Evolutionary conservation across 2,329 filamentous ascomycete species (phyloP).

Genomic region (Neofusicoccum laricinum): DNA sequence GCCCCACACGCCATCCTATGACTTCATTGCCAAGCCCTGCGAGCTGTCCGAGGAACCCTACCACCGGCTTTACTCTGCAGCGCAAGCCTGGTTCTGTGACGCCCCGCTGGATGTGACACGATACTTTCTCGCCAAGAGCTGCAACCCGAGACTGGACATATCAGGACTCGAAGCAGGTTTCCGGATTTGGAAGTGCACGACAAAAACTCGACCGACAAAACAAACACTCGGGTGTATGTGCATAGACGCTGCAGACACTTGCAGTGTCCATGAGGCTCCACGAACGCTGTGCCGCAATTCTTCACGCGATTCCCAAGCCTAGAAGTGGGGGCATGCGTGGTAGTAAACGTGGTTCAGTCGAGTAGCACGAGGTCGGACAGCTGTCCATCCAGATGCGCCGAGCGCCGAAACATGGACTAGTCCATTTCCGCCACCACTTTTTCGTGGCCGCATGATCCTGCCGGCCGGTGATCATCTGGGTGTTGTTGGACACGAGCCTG

Average conservation of each 20-base stretch:
- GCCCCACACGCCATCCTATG: too few relatives aligned
- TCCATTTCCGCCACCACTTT: not conserved
- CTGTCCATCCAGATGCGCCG: not conserved
- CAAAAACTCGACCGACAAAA: too few relatives aligned
- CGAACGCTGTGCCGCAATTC: not conserved
- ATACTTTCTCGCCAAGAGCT: not conserved
- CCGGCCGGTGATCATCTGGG: not conserved
- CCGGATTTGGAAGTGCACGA: too few relatives aligned
- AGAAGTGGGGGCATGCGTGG: not conserved
- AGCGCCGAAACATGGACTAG: not conserved
- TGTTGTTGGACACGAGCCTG: not conserved
- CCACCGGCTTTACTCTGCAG: not conserved
- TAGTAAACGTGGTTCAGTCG: not conserved
- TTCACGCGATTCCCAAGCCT: not conserved
- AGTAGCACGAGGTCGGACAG: slow-evolving; percentile 4
- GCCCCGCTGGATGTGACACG: not conserved
- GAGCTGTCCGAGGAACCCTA: not conserved
- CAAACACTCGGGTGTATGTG: too few relatives aligned
- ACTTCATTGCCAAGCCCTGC: too few relatives aligned
- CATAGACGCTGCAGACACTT: too few relatives aligned
- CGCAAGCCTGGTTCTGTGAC: not conserved
- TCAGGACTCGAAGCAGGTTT: too few relatives aligned
- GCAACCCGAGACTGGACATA: not conserved
- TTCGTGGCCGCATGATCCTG: not conserved
- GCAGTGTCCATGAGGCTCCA: not conserved